A percentile compares a stretch with the other conserved stretches of the same genome.
Conservation (phyloP, 2,329 filamentous ascomycete species). For the Neurospora crassa region DNA sequence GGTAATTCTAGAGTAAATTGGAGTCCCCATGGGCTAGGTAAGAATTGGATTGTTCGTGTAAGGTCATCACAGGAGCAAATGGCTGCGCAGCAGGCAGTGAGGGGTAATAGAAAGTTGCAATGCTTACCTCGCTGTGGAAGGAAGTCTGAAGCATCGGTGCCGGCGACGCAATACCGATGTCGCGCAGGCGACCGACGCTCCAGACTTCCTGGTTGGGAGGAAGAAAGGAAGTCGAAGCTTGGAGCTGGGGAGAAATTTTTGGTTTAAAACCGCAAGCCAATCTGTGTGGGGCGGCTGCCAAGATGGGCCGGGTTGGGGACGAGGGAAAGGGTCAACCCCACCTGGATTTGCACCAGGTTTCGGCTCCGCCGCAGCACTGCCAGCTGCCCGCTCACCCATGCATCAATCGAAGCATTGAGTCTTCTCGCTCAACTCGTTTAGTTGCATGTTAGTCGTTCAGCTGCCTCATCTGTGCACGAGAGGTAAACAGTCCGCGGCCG, state of each 20-base stretch:
- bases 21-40: constrained; percentile 48
- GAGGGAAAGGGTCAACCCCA: neutral
- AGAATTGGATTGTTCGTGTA: constrained; percentile 53
- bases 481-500: neutral
- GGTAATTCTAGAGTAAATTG: constrained; percentile 41
- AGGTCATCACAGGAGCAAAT: constrained; percentile 33
- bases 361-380: neutral
- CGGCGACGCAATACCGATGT: neutral
- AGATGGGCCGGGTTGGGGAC: neutral
- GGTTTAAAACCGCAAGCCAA: constrained; percentile 10
- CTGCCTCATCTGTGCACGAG: neutral
- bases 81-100: constrained; percentile 2
- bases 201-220: constrained; percentile 9
- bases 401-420: neutral
- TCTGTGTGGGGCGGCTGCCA: constrained; percentile 11
- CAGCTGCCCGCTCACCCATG: neutral
- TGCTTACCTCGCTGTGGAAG: constrained; percentile 20
- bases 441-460: neutral
- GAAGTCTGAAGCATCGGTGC: neutral
- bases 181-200: constrained; percentile 4
- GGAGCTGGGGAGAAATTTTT: constrained; percentile 14
- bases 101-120: neutral
- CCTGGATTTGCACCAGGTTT: neutral
- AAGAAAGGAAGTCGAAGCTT: constrained; percentile 14
- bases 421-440: neutral